phyloP scores from a whole-genome alignment of 495 filamentous ascomycete species.

The Penicillium canariense region DNA sequence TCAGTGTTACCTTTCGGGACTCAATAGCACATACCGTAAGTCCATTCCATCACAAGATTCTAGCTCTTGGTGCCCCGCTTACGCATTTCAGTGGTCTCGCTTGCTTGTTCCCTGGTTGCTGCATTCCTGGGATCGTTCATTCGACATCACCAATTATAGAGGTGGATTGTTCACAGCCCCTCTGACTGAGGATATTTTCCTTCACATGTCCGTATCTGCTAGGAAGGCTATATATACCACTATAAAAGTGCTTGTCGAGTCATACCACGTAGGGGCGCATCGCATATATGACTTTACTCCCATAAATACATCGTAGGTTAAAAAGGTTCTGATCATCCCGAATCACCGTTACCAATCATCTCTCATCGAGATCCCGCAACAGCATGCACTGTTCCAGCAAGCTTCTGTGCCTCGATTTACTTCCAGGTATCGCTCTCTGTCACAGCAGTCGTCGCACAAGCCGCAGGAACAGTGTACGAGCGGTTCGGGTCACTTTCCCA shows the following conservation, averaged over 20 bases:
- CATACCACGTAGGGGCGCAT: too few species aligned
- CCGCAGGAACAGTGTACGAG: constrained; percentile 51
- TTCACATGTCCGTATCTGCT: background rate
- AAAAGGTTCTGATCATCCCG: too few species aligned
- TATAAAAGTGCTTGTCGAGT: too few species aligned
- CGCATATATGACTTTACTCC: too few species aligned
- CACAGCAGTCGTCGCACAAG: constrained; percentile 41
- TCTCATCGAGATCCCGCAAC: background rate
- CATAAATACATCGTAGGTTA: too few species aligned
- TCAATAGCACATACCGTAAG: constrained; percentile 40
- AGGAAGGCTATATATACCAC: background rate
- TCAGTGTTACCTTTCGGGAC: constrained; percentile 31
- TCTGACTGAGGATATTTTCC: background rate
- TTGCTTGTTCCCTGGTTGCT: constrained; percentile 27
- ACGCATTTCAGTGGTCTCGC: constrained; percentile 27
- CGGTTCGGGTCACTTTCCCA: constrained; percentile 70
- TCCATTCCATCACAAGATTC: background rate
- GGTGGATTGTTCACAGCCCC: background rate
- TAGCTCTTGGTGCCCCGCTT: background rate
- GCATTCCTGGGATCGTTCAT: constrained; percentile 30
- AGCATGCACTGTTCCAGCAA: background rate
- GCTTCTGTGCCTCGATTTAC: background rate
- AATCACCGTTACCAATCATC: too few species aligned
- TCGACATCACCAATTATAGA: constrained; percentile 30
- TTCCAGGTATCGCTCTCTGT: constrained; percentile 37